Base-by-base conservation (phyloP, 495 filamentous ascomycete species). In the Aspergillus cavernicola region DNA sequence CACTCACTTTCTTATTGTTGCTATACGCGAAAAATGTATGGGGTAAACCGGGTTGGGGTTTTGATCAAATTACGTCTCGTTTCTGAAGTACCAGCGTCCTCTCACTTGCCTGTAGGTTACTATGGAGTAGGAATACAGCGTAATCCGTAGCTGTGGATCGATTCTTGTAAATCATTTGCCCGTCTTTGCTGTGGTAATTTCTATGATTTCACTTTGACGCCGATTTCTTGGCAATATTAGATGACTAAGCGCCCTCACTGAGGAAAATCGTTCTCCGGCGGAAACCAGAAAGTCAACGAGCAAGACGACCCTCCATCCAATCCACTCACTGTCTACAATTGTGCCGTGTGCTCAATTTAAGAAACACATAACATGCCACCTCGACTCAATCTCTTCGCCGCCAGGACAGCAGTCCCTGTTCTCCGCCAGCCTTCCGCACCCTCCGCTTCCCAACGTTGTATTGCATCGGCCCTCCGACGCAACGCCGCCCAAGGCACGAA, bases 341-440 rank as follows among this genome's bases (percentile, higher is more conserved):
- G 13, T 12, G 39, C 39, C 7, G n/a, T 48, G 32, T 7, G 13
- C 32, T 43, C 45, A 48, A 48, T 35, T 37, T 13, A 50, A 7
- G 16, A 7, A 45, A 40, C 2, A 47, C 19, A 36, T 22, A 11
- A 37, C 0, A 74, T 74, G 71, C 59, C 71, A 23, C 70, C 73
- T 12, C 60, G 69, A 46, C 53, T 73, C 49, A 73, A 67, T 32
- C 54, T 73, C 0, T 70, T 73, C 55, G 64, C 71, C 36, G 64
- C 70, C 47, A 60, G 62, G 41, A 62, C 67, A 58, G 67, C 69
- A 11, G 63, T 62, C 15, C 58, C 67, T 16, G 65, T 61, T 44
- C 40, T 76, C 47, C 67, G 68, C 56, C 66, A 62, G 48, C 44
- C 66, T 12, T 56, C 64, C 45, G 56, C 62, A 7, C 43, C 61